phyloP scores from a whole-genome alignment of 2,329 filamentous ascomycete species.

The Ramichloridium luteum region DNA sequence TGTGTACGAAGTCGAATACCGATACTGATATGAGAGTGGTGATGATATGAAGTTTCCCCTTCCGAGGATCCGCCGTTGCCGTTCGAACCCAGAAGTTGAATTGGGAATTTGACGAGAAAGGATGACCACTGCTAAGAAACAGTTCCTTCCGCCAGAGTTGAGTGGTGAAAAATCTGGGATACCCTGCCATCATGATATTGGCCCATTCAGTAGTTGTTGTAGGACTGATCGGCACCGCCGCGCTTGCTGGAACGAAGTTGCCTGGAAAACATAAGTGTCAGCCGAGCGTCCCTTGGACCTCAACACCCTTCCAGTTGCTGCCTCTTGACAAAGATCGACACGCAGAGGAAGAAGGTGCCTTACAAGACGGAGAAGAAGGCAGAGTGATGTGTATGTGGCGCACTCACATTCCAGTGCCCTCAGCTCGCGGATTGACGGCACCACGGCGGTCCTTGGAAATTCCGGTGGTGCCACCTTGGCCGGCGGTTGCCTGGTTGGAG shows the following conservation, averaged over 20 bases:
- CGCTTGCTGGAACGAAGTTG: constrained; percentile 42
- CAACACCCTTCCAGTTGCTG: background rate
- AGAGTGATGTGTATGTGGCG: constrained; percentile 39
- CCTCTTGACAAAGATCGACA: constrained; percentile 47
- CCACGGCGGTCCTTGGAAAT: constrained; percentile 58
- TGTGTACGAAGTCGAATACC: too few species aligned
- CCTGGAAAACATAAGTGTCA: constrained; percentile 34
- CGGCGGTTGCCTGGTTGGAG: constrained; percentile 54
- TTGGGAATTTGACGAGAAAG: too few species aligned
- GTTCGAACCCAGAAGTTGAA: too few species aligned
- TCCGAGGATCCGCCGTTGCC: too few species aligned
- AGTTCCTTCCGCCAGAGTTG: too few species aligned
- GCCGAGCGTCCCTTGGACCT: constrained; percentile 42
- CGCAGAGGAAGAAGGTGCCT: constrained; percentile 75
- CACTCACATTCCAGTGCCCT: constrained; percentile 96
- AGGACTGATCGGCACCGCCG: constrained; percentile 36
- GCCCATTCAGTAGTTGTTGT: constrained; percentile 37
- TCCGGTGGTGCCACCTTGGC: constrained; percentile 43
- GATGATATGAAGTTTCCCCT: too few species aligned
- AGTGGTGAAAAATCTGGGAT: too few species aligned
- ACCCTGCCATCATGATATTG: constrained; percentile 22
- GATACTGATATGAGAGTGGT: too few species aligned
- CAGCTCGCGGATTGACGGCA: constrained; percentile 65
- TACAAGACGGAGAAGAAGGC: constrained; percentile 45
- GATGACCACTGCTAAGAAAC: too few species aligned